These are phyloP conservation scores for Hanseniaspora sp. DNA, from an alignment of 1,139 yeast species.

Conservation along the genomic window DNA sequence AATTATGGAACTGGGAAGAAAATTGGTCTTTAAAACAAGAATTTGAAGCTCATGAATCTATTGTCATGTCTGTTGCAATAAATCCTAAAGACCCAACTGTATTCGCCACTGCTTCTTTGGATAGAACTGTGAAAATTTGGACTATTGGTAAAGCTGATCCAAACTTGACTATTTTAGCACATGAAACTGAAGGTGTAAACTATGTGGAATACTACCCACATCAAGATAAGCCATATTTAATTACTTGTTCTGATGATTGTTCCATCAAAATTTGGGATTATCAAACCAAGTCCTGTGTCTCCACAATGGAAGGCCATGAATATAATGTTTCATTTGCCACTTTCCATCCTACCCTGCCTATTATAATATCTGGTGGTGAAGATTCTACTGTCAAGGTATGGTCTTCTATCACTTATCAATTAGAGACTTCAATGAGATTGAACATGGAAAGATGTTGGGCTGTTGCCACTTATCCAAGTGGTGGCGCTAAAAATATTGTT, in stretches of 20 bases:
- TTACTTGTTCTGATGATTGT: constrained; percentile 86
- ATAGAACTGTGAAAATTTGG: constrained; percentile 95
- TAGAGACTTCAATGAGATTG: constrained; percentile 82
- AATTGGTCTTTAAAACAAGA: constrained; percentile 83
- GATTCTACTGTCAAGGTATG: constrained; percentile 71
- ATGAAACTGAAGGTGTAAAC: constrained; percentile 87
- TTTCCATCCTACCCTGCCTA: constrained; percentile 91
- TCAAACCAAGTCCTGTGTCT: constrained; percentile 91
- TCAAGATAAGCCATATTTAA: constrained; percentile 89
- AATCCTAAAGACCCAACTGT: constrained; percentile 97
- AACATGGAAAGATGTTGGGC: constrained; percentile 98
- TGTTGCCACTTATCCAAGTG: constrained; percentile 62
- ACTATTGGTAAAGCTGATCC: constrained; percentile 81
- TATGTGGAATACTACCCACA: constrained; percentile 94
- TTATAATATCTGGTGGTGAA: constrained; percentile 73
- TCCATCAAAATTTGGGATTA: constrained; percentile 93
- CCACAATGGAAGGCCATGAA: constrained; percentile 85
- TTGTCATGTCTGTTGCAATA: constrained; percentile 86
- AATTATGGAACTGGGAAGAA: constrained; percentile 95
- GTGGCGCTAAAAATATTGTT: constrained; percentile 48
- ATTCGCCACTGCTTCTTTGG: constrained; percentile 93
- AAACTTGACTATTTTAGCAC: constrained; percentile 83
- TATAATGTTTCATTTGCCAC: constrained; percentile 92
- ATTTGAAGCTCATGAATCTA: constrained; percentile 92
- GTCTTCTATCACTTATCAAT: constrained; percentile 69